Evolutionary conservation across 495 filamentous ascomycete species (phyloP).

Genomic region (Astrocystis sublimbata): DNA sequence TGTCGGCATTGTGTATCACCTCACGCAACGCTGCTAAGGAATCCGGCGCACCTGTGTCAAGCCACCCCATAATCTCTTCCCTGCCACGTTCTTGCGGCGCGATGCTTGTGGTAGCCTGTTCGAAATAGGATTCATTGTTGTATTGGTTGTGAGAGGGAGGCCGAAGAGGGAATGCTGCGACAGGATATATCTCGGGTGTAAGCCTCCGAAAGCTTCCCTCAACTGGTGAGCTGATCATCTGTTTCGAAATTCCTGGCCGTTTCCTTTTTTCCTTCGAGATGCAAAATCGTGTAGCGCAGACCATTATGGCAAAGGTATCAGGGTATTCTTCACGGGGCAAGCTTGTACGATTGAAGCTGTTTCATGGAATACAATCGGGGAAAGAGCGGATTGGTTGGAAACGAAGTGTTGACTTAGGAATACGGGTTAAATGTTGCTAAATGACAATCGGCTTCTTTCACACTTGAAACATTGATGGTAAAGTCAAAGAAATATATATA

Average conservation of each 20-base stretch:
- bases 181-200: not conserved
- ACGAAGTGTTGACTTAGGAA: too few species aligned
- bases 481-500: too few species aligned
- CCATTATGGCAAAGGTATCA: slow-evolving; percentile 1
- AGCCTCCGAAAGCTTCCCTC: not conserved
- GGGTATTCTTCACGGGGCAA: not conserved
- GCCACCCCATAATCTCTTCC: slow-evolving; percentile 17
- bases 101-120: slow-evolving; percentile 2
- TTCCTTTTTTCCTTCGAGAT: not conserved
- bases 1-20: slow-evolving; percentile 19
- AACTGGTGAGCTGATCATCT: not conserved
- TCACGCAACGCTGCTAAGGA: slow-evolving; percentile 14
- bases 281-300: not conserved
- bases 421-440: too few species aligned
- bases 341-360: not conserved
- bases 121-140: not conserved
- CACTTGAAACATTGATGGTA: too few species aligned
- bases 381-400: too few species aligned
- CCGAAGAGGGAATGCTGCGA: not conserved
- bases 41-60: slow-evolving; percentile 12
- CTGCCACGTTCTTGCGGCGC: slow-evolving; percentile 15
- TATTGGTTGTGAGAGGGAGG: not conserved
- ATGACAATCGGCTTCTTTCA: too few species aligned
- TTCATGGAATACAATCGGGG: too few species aligned
- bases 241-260: not conserved